Percentiles rank a stretch among this genome's conserved stretches.
Evolutionary conservation across 345 rosid genomes (phyloP).

Genomic region (Citrus reticulata): DNA sequence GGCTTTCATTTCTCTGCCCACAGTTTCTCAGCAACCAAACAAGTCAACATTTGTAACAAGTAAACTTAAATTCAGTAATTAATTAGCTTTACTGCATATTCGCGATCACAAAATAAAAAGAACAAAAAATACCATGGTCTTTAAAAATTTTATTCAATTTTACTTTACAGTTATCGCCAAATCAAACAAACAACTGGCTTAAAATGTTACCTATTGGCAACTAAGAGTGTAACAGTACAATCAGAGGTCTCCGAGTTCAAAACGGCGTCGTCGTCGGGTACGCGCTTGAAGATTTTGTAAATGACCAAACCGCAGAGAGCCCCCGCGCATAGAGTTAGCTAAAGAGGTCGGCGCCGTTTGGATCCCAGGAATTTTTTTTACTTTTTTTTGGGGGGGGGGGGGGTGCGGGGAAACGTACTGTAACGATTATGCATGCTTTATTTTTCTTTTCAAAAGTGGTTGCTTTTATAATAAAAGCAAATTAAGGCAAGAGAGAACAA

Average conservation of each 20-base stretch:
- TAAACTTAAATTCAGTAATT: neutral
- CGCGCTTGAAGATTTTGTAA: neutral
- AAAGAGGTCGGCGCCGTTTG: neutral
- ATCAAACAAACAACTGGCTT: neutral
- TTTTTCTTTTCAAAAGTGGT: neutral
- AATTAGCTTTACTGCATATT: too few relatives aligned
- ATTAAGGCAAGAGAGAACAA: too few relatives aligned
- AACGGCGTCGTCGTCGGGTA: neutral
- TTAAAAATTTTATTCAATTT: too few relatives aligned
- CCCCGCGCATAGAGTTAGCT: neutral
- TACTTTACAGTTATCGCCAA: too few relatives aligned
- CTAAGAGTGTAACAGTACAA: neutral
- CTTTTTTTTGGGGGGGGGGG: too few relatives aligned
- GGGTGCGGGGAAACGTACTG: neutral
- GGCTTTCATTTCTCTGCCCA: too few relatives aligned
- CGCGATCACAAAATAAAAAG: too few relatives aligned
- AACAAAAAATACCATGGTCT: too few relatives aligned
- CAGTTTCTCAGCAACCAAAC: neutral
- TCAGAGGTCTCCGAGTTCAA: neutral
- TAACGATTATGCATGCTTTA: neutral
- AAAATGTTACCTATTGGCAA: neutral
- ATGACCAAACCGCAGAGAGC: neutral
- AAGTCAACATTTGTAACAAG: neutral
- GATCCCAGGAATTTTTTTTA: neutral
- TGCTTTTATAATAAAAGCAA: neutral